Base-by-base conservation (phyloP, 139 green algal species). In the Tetradesmus obliquus region DNA sequence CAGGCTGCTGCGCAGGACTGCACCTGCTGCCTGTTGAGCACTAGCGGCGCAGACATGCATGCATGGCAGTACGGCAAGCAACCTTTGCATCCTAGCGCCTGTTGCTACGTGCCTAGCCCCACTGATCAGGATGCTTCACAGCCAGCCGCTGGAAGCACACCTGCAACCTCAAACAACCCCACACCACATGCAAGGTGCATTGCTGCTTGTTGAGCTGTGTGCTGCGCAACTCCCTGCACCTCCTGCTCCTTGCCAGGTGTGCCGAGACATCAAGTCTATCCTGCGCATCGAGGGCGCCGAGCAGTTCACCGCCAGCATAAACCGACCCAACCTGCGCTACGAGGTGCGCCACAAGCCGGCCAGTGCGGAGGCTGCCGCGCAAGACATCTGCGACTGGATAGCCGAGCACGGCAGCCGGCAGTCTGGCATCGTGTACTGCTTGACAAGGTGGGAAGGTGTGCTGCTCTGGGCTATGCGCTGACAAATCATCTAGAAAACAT, bases 351-450 rank as follows among this genome's bases (percentile, higher is more conserved):
- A 62, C 32, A 96, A 96, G 91, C 88, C 94, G 5, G 91, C 82
- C 0, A 79, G 54, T 4, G 88, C 87, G 1, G 55, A 82, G 9
- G 93, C 92, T 12, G 81, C 92, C 32, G 86, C 82, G 22, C 55
- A 71, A 0, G 92, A 94, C 82, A 95, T 97, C 20, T 91, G 93
- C 5, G 85, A 53, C 1, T 97, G 95, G 94, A 90, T 97, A 22
- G 17, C 15, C 3, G 22, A 71, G 60, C 95, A 94, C 55, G 71
- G 72, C 15, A 51, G 55, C 0, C 88, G 92, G 6, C 79, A 94
- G 4, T 96, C 93, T 0, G 98, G 97, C 88, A 99, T 99, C 71
- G 96, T 99, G 66, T 99, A 99, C 94, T 98, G 95, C 93, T 91
- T 99, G 45, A 97, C 95, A 0, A 93, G 96, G 57, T 95, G 5